Evolutionary conservation across 345 rosid species (phyloP), one percentile per base, ranked within the genome.

Genomic region (Nephelium lappaceum): DNA sequence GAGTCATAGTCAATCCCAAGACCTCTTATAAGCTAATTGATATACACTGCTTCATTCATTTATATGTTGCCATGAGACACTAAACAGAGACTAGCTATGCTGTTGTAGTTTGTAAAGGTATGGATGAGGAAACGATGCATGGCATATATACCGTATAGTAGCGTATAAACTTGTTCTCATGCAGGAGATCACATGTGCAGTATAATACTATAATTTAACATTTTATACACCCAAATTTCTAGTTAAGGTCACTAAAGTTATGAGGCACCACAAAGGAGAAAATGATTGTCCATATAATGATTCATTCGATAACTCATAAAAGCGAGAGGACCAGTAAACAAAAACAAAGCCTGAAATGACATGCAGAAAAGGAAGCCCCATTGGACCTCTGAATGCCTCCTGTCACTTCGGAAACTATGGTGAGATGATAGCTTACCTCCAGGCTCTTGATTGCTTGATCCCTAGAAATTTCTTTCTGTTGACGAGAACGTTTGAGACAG

Each of bases 391-490:
- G 8, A 24, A 24, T 42, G 55, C 27, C 69, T 78, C n/a, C 39
- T 16, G 64, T 43, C 47, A 63, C 51, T 69, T 71, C 27, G 8
- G 9, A 68, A 78, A 68, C 42, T 18, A 82, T 43, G 14, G 47
- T 38, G 72, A 39, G 3, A 67, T 18, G 67, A 69, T 57, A 31
- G 81, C 87, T 83, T 83, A 90, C 98, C 97, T 94, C 97, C 66
- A 96, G 82, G 82, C 93, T 98, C 84, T 84, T 88, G 78, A 88
- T 74, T 19, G 97, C 97, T 86, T 94, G 95, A 75, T 90, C 97
- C 85, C 92, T 93, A 27, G 97, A 80, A 66, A 89, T 77, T 76
- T 89, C 92, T 77, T 91, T 88, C 83, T 85, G 25, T 86, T 89
- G 95, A 21, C 92, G 90, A 45, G 93, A 78, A 64, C 97, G 97